Conservation (phyloP, 2,329 filamentous ascomycete species). For the Chrysosphaeria jannelii region DNA sequence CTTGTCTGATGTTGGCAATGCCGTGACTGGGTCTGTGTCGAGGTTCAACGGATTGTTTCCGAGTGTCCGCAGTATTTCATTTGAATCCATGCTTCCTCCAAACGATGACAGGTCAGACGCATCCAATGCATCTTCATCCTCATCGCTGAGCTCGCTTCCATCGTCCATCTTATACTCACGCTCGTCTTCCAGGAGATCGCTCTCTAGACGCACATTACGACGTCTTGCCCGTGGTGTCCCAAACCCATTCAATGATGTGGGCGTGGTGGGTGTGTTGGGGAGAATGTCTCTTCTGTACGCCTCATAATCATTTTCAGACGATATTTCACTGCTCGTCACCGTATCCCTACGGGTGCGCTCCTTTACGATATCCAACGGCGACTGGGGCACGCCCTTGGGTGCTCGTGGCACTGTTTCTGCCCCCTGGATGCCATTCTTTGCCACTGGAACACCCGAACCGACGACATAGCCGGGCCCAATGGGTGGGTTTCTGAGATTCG, state of each 20-base stretch:
- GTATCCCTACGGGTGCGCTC: slow-evolving; percentile 43
- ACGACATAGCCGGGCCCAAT: slow-evolving; percentile 10
- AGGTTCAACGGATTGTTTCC: slow-evolving; percentile 23
- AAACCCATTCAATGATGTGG: slow-evolving; percentile 19
- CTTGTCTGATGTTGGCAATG: slow-evolving; percentile 18
- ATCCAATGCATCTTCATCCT: slow-evolving; percentile 10
- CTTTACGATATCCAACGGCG: slow-evolving; percentile 37
- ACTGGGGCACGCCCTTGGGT: slow-evolving; percentile 31
- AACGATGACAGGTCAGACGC: slow-evolving; percentile 32
- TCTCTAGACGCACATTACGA: slow-evolving; percentile 10
- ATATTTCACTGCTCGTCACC: slow-evolving; percentile 56
- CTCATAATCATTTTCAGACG: slow-evolving; percentile 54
- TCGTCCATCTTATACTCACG: slow-evolving; percentile 7
- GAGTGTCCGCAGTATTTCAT: slow-evolving; percentile 28
- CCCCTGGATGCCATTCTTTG: not conserved
- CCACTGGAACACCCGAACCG: not conserved
- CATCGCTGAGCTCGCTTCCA: slow-evolving; percentile 11
- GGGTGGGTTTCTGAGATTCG: slow-evolving; percentile 24
- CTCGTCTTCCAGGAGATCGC: slow-evolving; percentile 16
- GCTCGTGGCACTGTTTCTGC: not conserved
- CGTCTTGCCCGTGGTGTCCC: slow-evolving; percentile 1
- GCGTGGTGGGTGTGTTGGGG: slow-evolving; percentile 15
- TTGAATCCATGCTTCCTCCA: slow-evolving; percentile 36
- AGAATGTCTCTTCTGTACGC: slow-evolving; percentile 32
- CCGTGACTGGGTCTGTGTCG: slow-evolving; percentile 3